Percentiles rank a stretch among this genome's conserved stretches.
Evolutionary conservation across 768 basidiomycete genomes (phyloP).

Genomic region (Auricularia auricula-judae): DNA sequence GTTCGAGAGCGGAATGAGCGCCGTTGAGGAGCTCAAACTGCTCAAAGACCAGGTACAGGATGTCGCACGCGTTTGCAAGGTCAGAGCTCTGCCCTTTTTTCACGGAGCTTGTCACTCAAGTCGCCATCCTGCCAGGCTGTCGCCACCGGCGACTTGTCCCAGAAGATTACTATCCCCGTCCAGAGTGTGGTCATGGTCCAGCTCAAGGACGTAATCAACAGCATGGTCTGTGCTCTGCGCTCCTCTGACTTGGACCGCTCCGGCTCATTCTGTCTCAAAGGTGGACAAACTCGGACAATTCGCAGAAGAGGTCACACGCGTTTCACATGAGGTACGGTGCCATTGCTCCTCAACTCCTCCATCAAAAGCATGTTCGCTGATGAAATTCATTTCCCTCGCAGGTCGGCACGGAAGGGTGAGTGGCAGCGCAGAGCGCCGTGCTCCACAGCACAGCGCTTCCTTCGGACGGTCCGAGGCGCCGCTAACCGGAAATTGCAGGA

Average conservation of each 20-base stretch:
- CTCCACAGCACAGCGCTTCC: conserved; percentile 24
- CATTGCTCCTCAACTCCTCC: background rate
- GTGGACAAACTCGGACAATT: conserved; percentile 74
- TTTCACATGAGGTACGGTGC: conserved; percentile 43
- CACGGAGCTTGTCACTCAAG: background rate
- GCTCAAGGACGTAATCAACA: conserved; percentile 68
- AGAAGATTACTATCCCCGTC: conserved; percentile 71
- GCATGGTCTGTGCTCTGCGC: conserved; percentile 32
- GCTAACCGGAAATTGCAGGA: conserved; percentile 23
- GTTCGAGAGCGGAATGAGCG: conserved; percentile 50
- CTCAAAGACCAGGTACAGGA: conserved; percentile 80
- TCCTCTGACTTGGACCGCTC: background rate
- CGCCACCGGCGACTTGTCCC: conserved; percentile 61
- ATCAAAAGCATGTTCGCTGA: background rate
- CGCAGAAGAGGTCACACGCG: conserved; percentile 83
- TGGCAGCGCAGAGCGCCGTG: conserved; percentile 1
- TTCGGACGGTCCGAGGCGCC: too few relatives aligned
- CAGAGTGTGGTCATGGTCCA: conserved; percentile 74
- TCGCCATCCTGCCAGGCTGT: conserved; percentile 34
- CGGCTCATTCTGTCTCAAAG: conserved; percentile 17
- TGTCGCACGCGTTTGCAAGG: conserved; percentile 67
- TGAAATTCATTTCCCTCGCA: background rate
- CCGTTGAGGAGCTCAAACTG: conserved; percentile 59
- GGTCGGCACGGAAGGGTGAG: conserved; percentile 69
- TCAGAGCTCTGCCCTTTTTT: conserved; percentile 6